phyloP scores from a whole-genome alignment of 2,329 filamentous ascomycete species.

The Nakataea oryzae region DNA sequence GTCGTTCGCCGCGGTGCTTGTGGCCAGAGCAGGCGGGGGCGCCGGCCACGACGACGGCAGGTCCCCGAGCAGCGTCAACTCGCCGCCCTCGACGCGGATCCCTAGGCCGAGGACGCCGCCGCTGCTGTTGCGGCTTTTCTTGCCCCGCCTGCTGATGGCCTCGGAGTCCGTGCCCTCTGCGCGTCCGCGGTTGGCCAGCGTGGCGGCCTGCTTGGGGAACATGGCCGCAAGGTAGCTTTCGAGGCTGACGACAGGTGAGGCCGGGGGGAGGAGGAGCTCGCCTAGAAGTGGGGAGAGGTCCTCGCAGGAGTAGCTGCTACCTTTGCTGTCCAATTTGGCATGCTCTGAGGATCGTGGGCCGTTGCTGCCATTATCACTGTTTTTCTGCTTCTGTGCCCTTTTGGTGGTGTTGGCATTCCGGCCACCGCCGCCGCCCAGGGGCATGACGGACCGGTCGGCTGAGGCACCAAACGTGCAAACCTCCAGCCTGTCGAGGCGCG shows the following conservation, averaged over 20 bases:
- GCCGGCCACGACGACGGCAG: background rate
- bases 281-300: constrained; percentile 3
- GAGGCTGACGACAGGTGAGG: constrained; percentile 12
- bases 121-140: background rate
- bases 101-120: background rate
- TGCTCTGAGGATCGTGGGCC: background rate
- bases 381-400: background rate
- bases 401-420: background rate
- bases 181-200: constrained; percentile 11
- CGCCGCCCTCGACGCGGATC: background rate
- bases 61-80: background rate
- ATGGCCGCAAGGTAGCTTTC: constrained; percentile 25
- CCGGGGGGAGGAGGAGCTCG: constrained; percentile 3
- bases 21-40: constrained; percentile 5
- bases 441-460: constrained; percentile 24
- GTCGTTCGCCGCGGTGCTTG: constrained; percentile 9
- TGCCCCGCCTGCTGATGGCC: constrained; percentile 7
- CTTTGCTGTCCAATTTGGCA: background rate
- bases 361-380: background rate
- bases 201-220: constrained; percentile 18
- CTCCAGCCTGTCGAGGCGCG: constrained; percentile 26
- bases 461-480: constrained; percentile 33
- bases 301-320: background rate
- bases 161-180: constrained; percentile 20
- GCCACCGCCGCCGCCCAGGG: constrained; percentile 12